phyloP scores from a whole-genome alignment of 805 yeast species.

The Kluyveromyces nonfermentans region DNA sequence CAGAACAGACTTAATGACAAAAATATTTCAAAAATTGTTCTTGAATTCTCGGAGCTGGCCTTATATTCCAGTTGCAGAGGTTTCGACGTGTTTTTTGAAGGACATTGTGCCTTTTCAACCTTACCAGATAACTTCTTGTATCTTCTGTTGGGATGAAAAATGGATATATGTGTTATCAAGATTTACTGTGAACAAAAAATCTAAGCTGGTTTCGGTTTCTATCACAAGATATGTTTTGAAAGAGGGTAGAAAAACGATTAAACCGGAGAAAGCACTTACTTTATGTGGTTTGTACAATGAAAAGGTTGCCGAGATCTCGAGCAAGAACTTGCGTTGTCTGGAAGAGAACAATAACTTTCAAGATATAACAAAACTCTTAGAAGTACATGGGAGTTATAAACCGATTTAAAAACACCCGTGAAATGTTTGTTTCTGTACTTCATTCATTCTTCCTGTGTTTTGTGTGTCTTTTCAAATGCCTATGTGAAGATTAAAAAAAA shows the following conservation, averaged over 20 bases:
- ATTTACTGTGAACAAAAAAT: constrained; percentile 38
- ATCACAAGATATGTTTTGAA: constrained; percentile 78
- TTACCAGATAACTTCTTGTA: constrained; percentile 46
- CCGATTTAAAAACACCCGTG: neutral
- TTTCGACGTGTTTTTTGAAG: constrained; percentile 54
- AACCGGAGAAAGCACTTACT: constrained; percentile 51
- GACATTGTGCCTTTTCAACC: constrained; percentile 62
- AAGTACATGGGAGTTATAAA: neutral
- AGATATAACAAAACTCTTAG: neutral
- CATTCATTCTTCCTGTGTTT: too few relatives aligned
- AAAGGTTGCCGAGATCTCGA: constrained; percentile 36
- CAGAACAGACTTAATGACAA: constrained; percentile 52
- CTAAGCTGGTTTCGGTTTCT: constrained; percentile 45
- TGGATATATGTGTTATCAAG: constrained; percentile 69
- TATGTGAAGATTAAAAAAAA: neutral
- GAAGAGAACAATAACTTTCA: constrained; percentile 20
- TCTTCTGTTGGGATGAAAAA: constrained; percentile 78
- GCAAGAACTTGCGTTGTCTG: constrained; percentile 29
- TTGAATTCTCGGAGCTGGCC: constrained; percentile 37
- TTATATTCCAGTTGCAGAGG: constrained; percentile 70
- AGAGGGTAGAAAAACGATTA: constrained; percentile 63
- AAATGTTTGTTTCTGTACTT: neutral
- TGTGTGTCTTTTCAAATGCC: neutral
- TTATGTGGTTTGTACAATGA: constrained; percentile 48
- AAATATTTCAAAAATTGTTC: constrained; percentile 49